Evolutionary conservation across 441 rosid genomes (phyloP).

Genomic region (Melastoma candidum): DNA sequence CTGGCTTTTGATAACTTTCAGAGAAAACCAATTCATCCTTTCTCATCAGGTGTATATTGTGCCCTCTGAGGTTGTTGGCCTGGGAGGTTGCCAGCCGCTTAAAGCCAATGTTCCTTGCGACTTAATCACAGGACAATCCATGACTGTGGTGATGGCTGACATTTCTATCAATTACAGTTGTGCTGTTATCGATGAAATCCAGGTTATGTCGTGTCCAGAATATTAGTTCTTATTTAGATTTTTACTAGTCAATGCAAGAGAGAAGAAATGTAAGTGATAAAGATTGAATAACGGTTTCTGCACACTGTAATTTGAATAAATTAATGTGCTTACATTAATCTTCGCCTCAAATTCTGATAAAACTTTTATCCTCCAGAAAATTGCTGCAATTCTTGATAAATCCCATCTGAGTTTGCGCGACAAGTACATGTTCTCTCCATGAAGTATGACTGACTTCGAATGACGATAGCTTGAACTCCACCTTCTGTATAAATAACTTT

Average conservation of each 20-base stretch:
- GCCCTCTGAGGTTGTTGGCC: constrained; percentile 88
- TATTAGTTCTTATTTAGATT: background rate
- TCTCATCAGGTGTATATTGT: constrained; percentile 61
- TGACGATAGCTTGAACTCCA: too few species aligned
- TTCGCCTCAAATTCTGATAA: background rate
- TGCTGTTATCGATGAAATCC: constrained; percentile 89
- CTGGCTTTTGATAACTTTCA: constrained; percentile 2
- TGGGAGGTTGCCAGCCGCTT: constrained; percentile 87
- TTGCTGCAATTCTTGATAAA: constrained; percentile 61
- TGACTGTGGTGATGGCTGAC: constrained; percentile 95
- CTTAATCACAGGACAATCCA: constrained; percentile 87
- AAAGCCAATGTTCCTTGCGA: constrained; percentile 85
- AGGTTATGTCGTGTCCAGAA: constrained; percentile 28
- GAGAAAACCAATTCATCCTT: background rate
- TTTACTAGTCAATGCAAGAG: background rate
- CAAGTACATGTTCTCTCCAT: constrained; percentile 69
- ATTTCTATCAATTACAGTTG: constrained; percentile 49
- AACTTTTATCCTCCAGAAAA: constrained; percentile 41
- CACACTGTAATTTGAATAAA: too few species aligned
- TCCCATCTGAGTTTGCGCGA: constrained; percentile 65
- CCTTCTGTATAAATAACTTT: too few species aligned
- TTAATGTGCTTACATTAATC: too few species aligned
- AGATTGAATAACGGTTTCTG: too few species aligned
- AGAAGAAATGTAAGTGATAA: too few species aligned
- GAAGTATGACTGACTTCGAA: constrained; percentile 31